These are phyloP conservation scores for Geranomyces variabilis DNA, from an alignment of 192 early-diverging fungal species.

Conservation along the genomic window DNA sequence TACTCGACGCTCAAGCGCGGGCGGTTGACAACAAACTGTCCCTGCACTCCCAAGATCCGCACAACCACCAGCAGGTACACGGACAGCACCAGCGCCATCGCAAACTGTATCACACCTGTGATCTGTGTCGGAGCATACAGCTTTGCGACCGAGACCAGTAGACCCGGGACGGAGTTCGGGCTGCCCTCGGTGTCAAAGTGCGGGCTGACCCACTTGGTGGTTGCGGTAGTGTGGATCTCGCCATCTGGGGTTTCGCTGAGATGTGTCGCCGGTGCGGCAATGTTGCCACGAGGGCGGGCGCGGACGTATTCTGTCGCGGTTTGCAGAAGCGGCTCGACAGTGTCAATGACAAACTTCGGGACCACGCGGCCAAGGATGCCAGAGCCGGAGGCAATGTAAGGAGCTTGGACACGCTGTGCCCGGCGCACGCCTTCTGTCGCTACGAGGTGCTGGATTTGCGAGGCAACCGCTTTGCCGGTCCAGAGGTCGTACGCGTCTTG, in stretches of 20 bases:
- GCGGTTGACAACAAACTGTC: conserved; percentile 46
- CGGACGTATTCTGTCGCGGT: conserved; percentile 32
- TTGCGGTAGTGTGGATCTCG: neutral
- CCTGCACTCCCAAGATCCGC: conserved; percentile 45
- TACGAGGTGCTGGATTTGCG: conserved; percentile 34
- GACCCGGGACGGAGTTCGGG: conserved; percentile 28
- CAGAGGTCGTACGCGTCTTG: conserved; percentile 58
- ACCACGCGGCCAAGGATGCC: conserved; percentile 44
- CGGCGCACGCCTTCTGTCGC: conserved; percentile 39
- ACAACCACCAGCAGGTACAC: conserved; percentile 46
- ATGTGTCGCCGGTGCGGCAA: neutral
- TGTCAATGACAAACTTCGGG: conserved; percentile 44
- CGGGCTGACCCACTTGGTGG: neutral
- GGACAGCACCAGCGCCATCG: conserved; percentile 42
- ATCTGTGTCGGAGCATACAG: conserved; percentile 48
- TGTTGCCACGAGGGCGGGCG: neutral
- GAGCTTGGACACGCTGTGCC: conserved; percentile 39
- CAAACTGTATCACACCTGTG: conserved; percentile 42
- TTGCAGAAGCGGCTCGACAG: conserved; percentile 48
- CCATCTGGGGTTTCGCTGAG: neutral
- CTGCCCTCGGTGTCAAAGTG: conserved; percentile 32
- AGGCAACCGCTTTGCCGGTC: conserved; percentile 46
- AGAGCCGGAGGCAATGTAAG: conserved; percentile 38
- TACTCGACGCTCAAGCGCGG: conserved; percentile 48
- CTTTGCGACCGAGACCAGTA: conserved; percentile 44